Base-by-base conservation (phyloP, 192 early-diverging fungal genomes). In the Coemansia reversa region DNA sequence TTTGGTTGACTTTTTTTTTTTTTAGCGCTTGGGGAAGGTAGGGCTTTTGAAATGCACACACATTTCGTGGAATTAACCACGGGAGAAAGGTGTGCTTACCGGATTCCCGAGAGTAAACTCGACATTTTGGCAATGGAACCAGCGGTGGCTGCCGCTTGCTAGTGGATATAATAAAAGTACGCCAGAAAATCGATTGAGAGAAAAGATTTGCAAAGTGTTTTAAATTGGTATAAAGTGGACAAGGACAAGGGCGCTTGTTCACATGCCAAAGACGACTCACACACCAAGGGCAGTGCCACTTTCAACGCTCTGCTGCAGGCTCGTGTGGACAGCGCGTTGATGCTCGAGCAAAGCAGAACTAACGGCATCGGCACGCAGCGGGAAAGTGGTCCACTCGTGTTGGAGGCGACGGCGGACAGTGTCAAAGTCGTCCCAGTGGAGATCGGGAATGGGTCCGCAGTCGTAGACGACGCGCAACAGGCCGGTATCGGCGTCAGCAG, bases 401-500 rank as follows among this genome's bases (percentile, higher is more conserved):
- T 76, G 54, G 5, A 89, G 67, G 19, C 91, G 85, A 4, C 50
- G 45, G 22, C 86, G 78, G 39, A 93, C 73, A 0, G 77, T 70
- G 1, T 80, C 82, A 69, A 90, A 93, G 42, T 69, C 71, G 24
- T 88, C 87, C 86, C 87, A 93, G 30, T 7, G 1, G 35, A 29
- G 32, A 25, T 69, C 55, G 11, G 24, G 2, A 27, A 79, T 57
- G 7, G 65, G 69, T 0, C 89, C 87, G 54, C 84, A 72, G 69
- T 91, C 86, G 61, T 90, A 92, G 9, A 92, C 86, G 4, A 85
- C 73, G 42, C 71, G 48, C 24, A 92, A 69, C 23, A 86, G 42
- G 12, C 35, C 35, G 60, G 84, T 86, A 2, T 64, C 61, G 14
- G 69, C 51, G 42, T 69, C 75, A 7, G 70, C 11, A 0, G 73